Evolutionary conservation across 352 stramenopile species (phyloP).

Genomic region (Phytophthora foliorum): DNA sequence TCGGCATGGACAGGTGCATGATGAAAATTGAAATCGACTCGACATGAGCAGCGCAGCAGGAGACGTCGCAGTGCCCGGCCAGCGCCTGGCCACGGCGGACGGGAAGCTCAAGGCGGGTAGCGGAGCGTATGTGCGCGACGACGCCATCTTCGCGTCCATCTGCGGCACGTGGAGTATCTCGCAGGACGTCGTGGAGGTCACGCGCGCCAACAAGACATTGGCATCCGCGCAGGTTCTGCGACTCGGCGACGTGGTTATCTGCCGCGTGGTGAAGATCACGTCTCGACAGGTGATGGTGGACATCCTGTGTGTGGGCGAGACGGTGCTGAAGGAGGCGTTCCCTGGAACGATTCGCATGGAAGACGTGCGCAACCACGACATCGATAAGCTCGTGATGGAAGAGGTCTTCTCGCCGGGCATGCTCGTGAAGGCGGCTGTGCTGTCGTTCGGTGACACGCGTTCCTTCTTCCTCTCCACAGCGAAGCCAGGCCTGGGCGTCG

Average conservation of each 20-base stretch:
- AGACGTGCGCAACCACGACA: conserved; percentile 81
- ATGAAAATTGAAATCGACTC: conserved; percentile 25
- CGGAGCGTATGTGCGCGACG: conserved; percentile 70
- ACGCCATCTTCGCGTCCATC: conserved; percentile 77
- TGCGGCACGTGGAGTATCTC: conserved; percentile 57
- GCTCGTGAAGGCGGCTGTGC: conserved; percentile 82
- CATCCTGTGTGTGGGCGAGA: conserved; percentile 74
- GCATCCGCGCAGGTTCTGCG: conserved; percentile 78
- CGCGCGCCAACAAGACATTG: conserved; percentile 60
- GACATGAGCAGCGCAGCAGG: conserved; percentile 36
- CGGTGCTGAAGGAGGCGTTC: conserved; percentile 84
- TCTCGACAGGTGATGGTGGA: conserved; percentile 82
- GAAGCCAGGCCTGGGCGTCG: conserved; percentile 71
- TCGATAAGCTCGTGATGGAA: conserved; percentile 87
- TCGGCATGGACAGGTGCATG: neutral
- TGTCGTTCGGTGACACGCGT: conserved; percentile 88
- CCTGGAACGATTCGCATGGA: conserved; percentile 82
- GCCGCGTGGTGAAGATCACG: conserved; percentile 75
- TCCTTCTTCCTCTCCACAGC: conserved; percentile 89
- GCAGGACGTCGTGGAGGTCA: conserved; percentile 57
- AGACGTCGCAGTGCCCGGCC: conserved; percentile 64
- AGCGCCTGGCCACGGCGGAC: conserved; percentile 54
- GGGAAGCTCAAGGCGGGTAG: conserved; percentile 49
- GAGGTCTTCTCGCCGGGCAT: conserved; percentile 75
- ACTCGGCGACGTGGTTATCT: conserved; percentile 73